Percentiles rank a stretch among this genome's conserved stretches.
Conservation (phyloP, 371 early-diverging fungal species). For the Mucor saturninus region DNA sequence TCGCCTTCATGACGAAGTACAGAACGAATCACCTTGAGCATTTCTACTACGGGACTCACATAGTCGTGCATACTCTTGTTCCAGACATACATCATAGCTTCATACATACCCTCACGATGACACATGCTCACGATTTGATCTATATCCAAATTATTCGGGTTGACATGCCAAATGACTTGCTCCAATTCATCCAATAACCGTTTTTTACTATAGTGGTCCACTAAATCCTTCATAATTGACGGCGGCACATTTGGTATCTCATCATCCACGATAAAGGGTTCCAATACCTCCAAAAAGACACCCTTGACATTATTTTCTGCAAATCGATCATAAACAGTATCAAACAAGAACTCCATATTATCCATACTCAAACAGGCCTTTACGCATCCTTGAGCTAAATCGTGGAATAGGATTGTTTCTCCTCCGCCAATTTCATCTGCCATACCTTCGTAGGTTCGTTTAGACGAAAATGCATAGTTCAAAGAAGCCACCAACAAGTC, state of each 20-base stretch:
- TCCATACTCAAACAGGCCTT: slow-evolving; percentile 74
- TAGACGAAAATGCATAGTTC: slow-evolving; percentile 68
- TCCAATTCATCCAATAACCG: slow-evolving; percentile 68
- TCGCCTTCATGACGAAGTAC: slow-evolving; percentile 52
- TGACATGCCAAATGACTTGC: slow-evolving; percentile 77
- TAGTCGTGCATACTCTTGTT: slow-evolving; percentile 77
- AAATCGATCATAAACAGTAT: slow-evolving; percentile 76
- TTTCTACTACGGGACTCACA: slow-evolving; percentile 79
- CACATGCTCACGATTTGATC: slow-evolving; percentile 73
- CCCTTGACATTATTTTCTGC: slow-evolving; percentile 59
- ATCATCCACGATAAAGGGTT: slow-evolving; percentile 67
- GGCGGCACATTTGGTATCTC: slow-evolving; percentile 67
- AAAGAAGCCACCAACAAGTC: slow-evolving; percentile 72
- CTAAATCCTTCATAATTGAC: slow-evolving; percentile 72
- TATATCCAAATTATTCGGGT: slow-evolving; percentile 76
- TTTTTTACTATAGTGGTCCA: slow-evolving; percentile 61
- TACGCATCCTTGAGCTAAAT: slow-evolving; percentile 66
- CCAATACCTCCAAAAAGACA: slow-evolving; percentile 71
- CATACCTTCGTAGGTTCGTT: slow-evolving; percentile 50
- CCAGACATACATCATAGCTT: slow-evolving; percentile 82
- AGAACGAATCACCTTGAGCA: slow-evolving; percentile 65
- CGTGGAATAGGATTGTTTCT: slow-evolving; percentile 53
- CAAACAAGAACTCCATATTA: slow-evolving; percentile 72
- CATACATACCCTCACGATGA: slow-evolving; percentile 67
- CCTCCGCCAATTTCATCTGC: slow-evolving; percentile 49